These are phyloP conservation scores for Neonectria faginata DNA, from an alignment of 2,329 filamentous ascomycete species.

Conservation along the genomic window DNA sequence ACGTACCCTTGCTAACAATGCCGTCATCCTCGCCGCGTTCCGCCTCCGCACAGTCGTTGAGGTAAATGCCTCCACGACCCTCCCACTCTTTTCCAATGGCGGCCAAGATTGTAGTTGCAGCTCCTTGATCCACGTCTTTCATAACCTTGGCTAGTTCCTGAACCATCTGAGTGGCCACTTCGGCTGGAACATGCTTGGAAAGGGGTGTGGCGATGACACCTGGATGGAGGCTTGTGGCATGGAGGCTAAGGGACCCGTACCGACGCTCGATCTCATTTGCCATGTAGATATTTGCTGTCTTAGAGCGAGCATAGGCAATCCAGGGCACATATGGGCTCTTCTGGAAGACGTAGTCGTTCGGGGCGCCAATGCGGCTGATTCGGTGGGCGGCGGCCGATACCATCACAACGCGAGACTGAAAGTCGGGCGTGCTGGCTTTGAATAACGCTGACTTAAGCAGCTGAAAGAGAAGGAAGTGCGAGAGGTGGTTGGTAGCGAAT, in stretches of 20 bases:
- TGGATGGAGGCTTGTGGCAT: conserved; percentile 33
- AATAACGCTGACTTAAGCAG: conserved; percentile 58
- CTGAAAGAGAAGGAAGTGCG: conserved; percentile 46
- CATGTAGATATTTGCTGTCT: conserved; percentile 39
- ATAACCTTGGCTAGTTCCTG: background rate
- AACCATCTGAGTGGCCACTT: background rate
- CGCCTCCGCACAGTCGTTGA: conserved; percentile 21
- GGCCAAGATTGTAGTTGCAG: conserved; percentile 23
- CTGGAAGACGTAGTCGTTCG: conserved; percentile 33
- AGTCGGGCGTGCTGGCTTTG: conserved; percentile 50
- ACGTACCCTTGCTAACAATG: background rate
- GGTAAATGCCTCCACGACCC: conserved; percentile 27
- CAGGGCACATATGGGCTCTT: conserved; percentile 29
- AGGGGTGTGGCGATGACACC: conserved; percentile 27
- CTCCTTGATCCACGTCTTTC: conserved; percentile 27
- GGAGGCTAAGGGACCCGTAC: conserved; percentile 24
- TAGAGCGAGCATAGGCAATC: conserved; percentile 36
- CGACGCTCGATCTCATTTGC: conserved; percentile 32
- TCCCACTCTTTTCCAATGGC: conserved; percentile 29
- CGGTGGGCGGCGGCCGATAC: conserved; percentile 58
- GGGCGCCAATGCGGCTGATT: conserved; percentile 13
- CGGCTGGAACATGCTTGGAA: conserved; percentile 1
- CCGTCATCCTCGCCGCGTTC: conserved; percentile 13
- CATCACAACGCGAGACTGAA: conserved; percentile 60
- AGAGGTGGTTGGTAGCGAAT: conserved; percentile 45